These are phyloP conservation scores for Dimargaris xerosporica DNA, from an alignment of 192 early-diverging fungal species.

Conservation along the genomic window DNA sequence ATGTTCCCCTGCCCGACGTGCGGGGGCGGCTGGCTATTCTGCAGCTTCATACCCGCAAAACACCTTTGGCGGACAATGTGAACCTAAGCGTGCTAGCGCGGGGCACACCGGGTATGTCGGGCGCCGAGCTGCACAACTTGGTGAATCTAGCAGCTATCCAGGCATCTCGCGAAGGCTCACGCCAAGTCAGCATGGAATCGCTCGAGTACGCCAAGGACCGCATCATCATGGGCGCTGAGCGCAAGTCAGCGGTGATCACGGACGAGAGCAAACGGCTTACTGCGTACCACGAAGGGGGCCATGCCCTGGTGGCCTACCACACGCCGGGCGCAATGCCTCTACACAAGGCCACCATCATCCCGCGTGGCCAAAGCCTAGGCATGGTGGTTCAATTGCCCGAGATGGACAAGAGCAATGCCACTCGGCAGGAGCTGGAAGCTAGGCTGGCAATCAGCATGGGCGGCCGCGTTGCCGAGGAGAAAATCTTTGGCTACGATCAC, in stretches of 20 bases:
- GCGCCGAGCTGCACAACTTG: conserved; percentile 95
- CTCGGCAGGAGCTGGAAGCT: conserved; percentile 71
- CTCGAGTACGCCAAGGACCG: conserved; percentile 98
- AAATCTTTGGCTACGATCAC: conserved; percentile 87
- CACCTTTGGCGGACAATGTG: conserved; percentile 54
- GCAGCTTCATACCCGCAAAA: conserved; percentile 73
- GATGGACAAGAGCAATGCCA: conserved; percentile 65
- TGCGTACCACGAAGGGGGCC: conserved; percentile 98
- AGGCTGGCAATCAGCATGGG: conserved; percentile 95
- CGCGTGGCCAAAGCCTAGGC: conserved; percentile 65
- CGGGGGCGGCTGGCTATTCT: conserved; percentile 86
- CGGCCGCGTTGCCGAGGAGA: conserved; percentile 92
- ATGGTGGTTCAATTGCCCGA: conserved; percentile 89
- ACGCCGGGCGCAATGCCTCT: conserved; percentile 91
- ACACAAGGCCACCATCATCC: conserved; percentile 98
- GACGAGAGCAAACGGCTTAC: conserved; percentile 76
- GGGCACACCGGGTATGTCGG: conserved; percentile 98
- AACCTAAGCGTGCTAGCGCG: conserved; percentile 75
- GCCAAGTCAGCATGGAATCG: conserved; percentile 58
- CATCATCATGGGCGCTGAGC: conserved; percentile 96
- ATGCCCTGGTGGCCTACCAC: conserved; percentile 86
- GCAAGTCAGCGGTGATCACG: conserved; percentile 80
- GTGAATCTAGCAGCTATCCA: conserved; percentile 96
- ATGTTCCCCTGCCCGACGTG: conserved; percentile 94
- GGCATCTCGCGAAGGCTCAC: conserved; percentile 67